phyloP scores from a whole-genome alignment of 192 early-diverging fungal species.

The Backusella tarrabulga region DNA sequence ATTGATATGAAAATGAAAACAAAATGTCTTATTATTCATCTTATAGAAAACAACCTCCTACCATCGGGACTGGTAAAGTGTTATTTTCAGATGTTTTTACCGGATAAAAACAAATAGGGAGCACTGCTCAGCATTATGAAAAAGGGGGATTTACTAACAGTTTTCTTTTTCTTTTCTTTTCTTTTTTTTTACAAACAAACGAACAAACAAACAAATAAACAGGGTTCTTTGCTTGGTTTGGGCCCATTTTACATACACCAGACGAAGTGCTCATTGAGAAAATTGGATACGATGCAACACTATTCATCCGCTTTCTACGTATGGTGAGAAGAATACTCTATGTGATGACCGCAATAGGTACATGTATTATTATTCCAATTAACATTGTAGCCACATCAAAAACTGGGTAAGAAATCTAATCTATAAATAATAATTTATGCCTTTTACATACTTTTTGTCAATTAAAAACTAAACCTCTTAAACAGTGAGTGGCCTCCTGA shows the following conservation, averaged over 20 bases:
- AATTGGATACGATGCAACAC: conserved; percentile 69
- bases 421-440: conserved; percentile 6
- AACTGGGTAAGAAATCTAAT: conserved; percentile 47
- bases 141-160: neutral
- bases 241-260: conserved; percentile 51
- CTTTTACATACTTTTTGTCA: neutral
- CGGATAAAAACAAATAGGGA: neutral
- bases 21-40: neutral
- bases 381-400: conserved; percentile 51
- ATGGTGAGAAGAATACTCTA: conserved; percentile 59
- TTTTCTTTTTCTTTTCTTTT: neutral
- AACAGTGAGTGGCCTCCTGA: conserved; percentile 23
- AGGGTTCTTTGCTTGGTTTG: conserved; percentile 59
- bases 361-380: conserved; percentile 60
- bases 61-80: conserved; percentile 46
- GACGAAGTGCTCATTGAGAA: conserved; percentile 62
- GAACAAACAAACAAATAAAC: neutral
- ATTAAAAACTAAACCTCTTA: neutral
- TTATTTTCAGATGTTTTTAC: neutral
- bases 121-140: neutral
- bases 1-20: neutral
- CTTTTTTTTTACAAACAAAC: neutral
- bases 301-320: conserved; percentile 66
- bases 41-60: conserved; percentile 58
- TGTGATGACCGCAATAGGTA: conserved; percentile 55